Percentiles rank a stretch among this genome's conserved stretches.
These are phyloP conservation scores for Apiotrichum sp. DNA, from an alignment of 1,284 basidiomycete species.

Conservation along the genomic window DNA sequence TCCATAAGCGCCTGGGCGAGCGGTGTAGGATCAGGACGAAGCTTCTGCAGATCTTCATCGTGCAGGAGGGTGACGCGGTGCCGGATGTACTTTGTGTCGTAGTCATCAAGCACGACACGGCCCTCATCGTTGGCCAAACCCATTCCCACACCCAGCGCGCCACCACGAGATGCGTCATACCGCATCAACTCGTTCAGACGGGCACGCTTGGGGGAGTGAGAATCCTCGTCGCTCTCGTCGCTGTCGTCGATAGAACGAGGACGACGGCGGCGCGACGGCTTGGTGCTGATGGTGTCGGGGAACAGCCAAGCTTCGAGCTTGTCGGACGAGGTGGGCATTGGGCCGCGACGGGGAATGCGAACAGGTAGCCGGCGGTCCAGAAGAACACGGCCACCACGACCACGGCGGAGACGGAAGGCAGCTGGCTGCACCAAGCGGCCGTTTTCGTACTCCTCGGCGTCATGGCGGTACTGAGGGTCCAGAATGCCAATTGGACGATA, in stretches of 20 bases:
- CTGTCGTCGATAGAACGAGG: slow-evolving; percentile 37
- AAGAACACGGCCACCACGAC: slow-evolving; percentile 72
- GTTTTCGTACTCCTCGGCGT: slow-evolving; percentile 29
- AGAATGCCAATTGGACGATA: slow-evolving; percentile 42
- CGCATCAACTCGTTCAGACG: slow-evolving; percentile 40
- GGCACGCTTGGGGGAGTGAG: slow-evolving; percentile 17
- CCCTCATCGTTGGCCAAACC: slow-evolving; percentile 41
- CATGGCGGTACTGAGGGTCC: slow-evolving; percentile 33
- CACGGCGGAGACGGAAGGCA: slow-evolving; percentile 65
- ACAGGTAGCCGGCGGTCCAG: slow-evolving; percentile 62
- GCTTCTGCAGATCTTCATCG: slow-evolving; percentile 37
- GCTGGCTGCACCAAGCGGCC: slow-evolving; percentile 24
- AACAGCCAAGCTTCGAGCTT: slow-evolving; percentile 30
- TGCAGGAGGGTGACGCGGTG: slow-evolving; percentile 35
- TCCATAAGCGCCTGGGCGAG: slow-evolving; percentile 27
- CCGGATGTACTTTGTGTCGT: slow-evolving; percentile 43
- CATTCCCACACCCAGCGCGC: slow-evolving; percentile 45
- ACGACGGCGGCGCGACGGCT: slow-evolving; percentile 13
- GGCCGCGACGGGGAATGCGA: slow-evolving; percentile 19
- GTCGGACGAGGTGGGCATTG: slow-evolving; percentile 21
- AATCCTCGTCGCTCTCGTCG: slow-evolving; percentile 13
- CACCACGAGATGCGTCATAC: slow-evolving; percentile 40
- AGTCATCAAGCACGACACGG: slow-evolving; percentile 46
- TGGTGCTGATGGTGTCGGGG: slow-evolving; percentile 21
- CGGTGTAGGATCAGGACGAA: slow-evolving; percentile 32